phyloP scores from a whole-genome alignment of 805 yeast species.

The Pichia gijzeniarum region DNA sequence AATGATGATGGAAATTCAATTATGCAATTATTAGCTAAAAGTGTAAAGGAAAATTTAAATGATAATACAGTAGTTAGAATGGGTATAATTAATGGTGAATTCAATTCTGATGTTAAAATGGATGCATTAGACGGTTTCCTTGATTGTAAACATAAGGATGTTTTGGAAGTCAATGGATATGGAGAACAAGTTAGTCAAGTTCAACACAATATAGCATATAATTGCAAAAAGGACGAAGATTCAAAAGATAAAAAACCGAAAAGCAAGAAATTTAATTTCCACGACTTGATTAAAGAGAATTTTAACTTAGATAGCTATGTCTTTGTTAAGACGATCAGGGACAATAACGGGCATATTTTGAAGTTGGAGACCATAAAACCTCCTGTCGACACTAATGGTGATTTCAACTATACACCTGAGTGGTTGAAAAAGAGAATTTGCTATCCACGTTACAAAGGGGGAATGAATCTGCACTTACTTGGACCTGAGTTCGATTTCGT shows the following conservation, averaged over 20 bases:
- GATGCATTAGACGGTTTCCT: constrained; percentile 10
- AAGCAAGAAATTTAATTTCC: constrained; percentile 15
- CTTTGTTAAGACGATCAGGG: constrained; percentile 35
- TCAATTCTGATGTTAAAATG: constrained; percentile 2
- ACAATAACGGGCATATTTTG: constrained; percentile 32
- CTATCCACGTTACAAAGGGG: constrained; percentile 38
- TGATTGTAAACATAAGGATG: constrained; percentile 6
- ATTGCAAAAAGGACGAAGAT: constrained; percentile 1
- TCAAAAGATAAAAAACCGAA: not conserved
- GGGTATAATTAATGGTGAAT: not conserved
- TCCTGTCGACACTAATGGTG: constrained; percentile 12
- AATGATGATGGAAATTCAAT: not conserved
- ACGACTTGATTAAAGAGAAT: constrained; percentile 13
- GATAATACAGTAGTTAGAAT: not conserved
- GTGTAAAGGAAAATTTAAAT: not conserved
- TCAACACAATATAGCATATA: constrained; percentile 5
- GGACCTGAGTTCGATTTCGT: constrained; percentile 15
- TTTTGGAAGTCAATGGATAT: constrained; percentile 11
- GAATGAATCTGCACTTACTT: constrained; percentile 36
- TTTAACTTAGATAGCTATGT: constrained; percentile 21
- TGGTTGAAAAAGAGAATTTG: constrained; percentile 36
- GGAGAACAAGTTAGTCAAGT: constrained; percentile 6
- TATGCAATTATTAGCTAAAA: not conserved
- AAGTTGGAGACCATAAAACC: constrained; percentile 31
- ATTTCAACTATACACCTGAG: constrained; percentile 22